Evolutionary conservation across 2,329 filamentous ascomycete species (phyloP), one percentile per base, ranked within the genome.

Genomic region (Fusarium ramigenum): DNA sequence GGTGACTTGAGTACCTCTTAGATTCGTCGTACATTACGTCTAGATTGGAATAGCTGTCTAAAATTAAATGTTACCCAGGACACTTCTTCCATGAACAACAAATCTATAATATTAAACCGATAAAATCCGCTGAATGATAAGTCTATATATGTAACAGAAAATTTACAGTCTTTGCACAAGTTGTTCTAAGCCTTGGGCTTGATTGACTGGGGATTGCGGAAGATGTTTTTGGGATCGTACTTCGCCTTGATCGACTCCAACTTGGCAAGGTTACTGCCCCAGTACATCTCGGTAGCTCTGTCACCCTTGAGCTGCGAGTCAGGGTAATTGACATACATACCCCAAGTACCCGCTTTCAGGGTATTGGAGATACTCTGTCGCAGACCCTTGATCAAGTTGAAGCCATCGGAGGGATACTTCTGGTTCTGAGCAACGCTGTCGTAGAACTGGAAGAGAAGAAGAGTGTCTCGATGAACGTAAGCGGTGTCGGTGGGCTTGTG

Each of bases 371-470:
- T 77, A 58, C 78, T 83, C 44, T 71, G 63, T 7, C 80, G 72
- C 59, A 84, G 83, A 16, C 77, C 76, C 49, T 80, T 73, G 42
- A 85, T 75, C 6, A 81, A 70, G 4, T 74, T 54, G 57, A 83
- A 82, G 0, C 83, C 83, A 18, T 80, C 78, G 7, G 70, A 53
- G 1, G 83, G 82, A 58, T 83, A 85, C 14, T 68, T 53, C 3
- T 54, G 32, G 7, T 63, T 72, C 16, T 67, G 54, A 0, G 71
- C 50, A 4, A 79, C 79, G 5, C 83, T 78, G 75, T 88, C 86
- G 63, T 84, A 84, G 59, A 88, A 83, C 74, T 89, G 85, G 63
- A 85, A 87, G 10, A 89, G 84, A 4, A 87, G 83, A 18, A 88
- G 83, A 69, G 84, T 82, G 59, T 84, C 80, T 16, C 82, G 83